phyloP scores from a whole-genome alignment of 139 green algal species.

The Picochlorum sp. region DNA sequence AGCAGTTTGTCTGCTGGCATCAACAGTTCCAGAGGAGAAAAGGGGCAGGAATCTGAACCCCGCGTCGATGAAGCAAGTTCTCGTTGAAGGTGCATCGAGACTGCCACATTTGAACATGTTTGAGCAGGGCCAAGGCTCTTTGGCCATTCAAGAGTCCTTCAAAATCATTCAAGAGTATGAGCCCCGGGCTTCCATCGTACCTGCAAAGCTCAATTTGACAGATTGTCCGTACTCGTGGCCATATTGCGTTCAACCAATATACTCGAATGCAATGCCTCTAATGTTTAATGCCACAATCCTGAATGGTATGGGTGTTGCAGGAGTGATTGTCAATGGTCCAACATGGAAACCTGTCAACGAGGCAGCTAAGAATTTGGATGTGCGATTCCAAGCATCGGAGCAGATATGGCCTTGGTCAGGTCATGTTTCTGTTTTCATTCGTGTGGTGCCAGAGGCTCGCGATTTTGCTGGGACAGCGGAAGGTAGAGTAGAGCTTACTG shows the following conservation, averaged over 20 bases:
- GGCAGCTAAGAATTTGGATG: slow-evolving; percentile 58
- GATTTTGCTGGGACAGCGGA: slow-evolving; percentile 22
- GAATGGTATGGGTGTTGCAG: slow-evolving; percentile 82
- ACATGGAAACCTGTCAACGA: slow-evolving; percentile 43
- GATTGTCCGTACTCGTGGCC: slow-evolving; percentile 96
- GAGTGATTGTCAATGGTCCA: slow-evolving; percentile 44
- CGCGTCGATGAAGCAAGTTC: slow-evolving; percentile 95
- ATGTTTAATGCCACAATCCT: slow-evolving; percentile 95
- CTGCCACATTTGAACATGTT: slow-evolving; percentile 69
- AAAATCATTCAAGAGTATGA: slow-evolving; percentile 58
- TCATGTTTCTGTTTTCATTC: slow-evolving; percentile 80
- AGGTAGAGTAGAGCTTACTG: slow-evolving; percentile 49
- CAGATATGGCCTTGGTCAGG: slow-evolving; percentile 94
- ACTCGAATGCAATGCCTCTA: slow-evolving; percentile 67
- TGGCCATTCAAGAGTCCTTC: slow-evolving; percentile 55
- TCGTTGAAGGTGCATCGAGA: slow-evolving; percentile 79
- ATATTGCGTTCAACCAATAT: slow-evolving; percentile 77
- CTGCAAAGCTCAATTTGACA: slow-evolving; percentile 68
- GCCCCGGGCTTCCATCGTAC: slow-evolving; percentile 75
- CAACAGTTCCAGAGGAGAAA: slow-evolving; percentile 54
- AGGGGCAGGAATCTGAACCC: slow-evolving; percentile 84
- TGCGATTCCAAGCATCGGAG: slow-evolving; percentile 65
- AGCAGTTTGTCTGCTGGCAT: slow-evolving; percentile 82
- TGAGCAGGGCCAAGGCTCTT: slow-evolving; percentile 63
- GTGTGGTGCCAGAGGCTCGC: slow-evolving; percentile 39